These are phyloP conservation scores for Spathaspora passalidarum DNA, from an alignment of 805 yeast species.

Conservation along the genomic window DNA sequence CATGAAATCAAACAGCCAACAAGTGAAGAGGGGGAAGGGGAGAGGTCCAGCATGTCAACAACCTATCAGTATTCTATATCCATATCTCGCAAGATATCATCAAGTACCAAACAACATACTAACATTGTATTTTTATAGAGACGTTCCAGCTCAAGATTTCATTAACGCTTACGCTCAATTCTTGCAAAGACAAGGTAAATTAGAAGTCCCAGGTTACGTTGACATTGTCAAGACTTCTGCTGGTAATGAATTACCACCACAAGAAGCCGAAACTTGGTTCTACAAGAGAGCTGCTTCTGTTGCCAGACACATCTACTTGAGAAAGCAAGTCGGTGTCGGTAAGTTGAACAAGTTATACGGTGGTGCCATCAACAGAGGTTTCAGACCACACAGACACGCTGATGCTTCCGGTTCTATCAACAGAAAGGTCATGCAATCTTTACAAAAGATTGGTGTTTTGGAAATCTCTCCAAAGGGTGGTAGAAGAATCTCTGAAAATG, in stretches of 20 bases:
- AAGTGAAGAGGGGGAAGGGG: not conserved
- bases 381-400: slow-evolving; percentile 96
- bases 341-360: slow-evolving; percentile 98
- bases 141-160: slow-evolving; percentile 99
- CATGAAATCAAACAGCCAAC: too few relatives aligned
- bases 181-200: slow-evolving; percentile 99
- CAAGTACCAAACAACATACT: slow-evolving; percentile 20
- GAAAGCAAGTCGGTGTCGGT: slow-evolving; percentile 99
- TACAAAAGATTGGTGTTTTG: slow-evolving; percentile 96
- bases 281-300: slow-evolving; percentile 99
- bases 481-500: slow-evolving; percentile 98
- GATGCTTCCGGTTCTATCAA: slow-evolving; percentile 99
- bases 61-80: slow-evolving; percentile 2
- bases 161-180: slow-evolving; percentile 99
- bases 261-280: slow-evolving; percentile 99
- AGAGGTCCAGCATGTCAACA: not conserved
- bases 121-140: slow-evolving; percentile 52
- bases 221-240: slow-evolving; percentile 99
- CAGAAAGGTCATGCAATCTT: slow-evolving; percentile 97
- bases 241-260: slow-evolving; percentile 99
- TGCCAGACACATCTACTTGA: slow-evolving; percentile 99
- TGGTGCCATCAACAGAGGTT: slow-evolving; percentile 98
- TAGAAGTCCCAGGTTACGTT: slow-evolving; percentile 99
- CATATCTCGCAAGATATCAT: not conserved
- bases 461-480: slow-evolving; percentile 98